A percentile compares a stretch with the other conserved stretches of the same genome.
Conservation (phyloP, 176 grass and related monocot species). For the Phyllostachys edulis region DNA sequence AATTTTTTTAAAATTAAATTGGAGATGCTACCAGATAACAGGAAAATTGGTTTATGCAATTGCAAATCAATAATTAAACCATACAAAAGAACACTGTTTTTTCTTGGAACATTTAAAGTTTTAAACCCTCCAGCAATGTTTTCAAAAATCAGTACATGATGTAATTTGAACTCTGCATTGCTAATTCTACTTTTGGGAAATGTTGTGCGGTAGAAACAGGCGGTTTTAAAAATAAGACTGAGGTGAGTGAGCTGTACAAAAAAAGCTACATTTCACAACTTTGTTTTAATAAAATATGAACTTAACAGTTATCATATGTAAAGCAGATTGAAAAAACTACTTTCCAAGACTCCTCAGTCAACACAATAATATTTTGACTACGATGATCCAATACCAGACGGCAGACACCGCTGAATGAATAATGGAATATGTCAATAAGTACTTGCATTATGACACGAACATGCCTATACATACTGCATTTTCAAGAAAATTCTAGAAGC, state of each 20-base stretch:
- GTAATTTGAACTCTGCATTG: neutral
- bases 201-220: neutral
- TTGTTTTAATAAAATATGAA: neutral
- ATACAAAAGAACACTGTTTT: neutral
- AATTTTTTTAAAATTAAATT: neutral
- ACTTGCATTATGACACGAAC: neutral
- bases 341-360: neutral
- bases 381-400: constrained; percentile 7
- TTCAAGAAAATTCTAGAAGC: constrained; percentile 18
- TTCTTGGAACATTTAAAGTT: neutral
- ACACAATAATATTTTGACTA: neutral
- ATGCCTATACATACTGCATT: constrained; percentile 4
- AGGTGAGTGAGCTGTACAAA: neutral
- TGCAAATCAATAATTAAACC: constrained; percentile 5
- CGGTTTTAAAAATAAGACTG: neutral
- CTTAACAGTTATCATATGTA: neutral
- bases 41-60: neutral
- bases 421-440: neutral
- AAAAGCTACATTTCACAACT: neutral
- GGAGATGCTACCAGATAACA: neutral
- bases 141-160: neutral
- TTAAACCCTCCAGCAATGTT: neutral
- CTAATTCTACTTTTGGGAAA: neutral
- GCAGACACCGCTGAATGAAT: neutral
- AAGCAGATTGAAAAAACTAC: neutral